These are phyloP conservation scores for Calonectria ilicicola DNA, from an alignment of 2,329 filamentous ascomycete genomes.

Conservation along the genomic window DNA sequence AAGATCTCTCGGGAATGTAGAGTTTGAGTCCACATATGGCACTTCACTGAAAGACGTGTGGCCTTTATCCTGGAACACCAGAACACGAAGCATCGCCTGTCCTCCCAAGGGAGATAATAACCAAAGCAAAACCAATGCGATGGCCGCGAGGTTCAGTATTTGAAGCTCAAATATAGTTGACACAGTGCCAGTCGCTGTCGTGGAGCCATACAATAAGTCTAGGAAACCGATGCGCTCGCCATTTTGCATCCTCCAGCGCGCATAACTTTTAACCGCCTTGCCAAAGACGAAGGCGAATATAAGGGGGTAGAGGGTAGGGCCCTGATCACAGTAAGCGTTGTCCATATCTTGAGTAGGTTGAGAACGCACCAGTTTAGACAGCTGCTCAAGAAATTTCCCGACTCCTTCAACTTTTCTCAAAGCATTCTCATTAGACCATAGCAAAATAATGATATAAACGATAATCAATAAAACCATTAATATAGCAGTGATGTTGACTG, in stretches of 20 bases:
- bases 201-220: conserved; percentile 2
- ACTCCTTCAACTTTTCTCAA: neutral
- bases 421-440: neutral
- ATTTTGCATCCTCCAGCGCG: neutral
- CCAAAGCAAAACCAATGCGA: neutral
- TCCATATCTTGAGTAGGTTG: too few species aligned
- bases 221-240: conserved; percentile 1
- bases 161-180: conserved; percentile 1
- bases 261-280: conserved; percentile 2
- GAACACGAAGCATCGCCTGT: conserved; percentile 6
- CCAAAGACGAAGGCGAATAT: conserved; percentile 7
- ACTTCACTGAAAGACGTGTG: neutral
- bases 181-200: neutral
- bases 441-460: conserved; percentile 2
- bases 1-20: neutral
- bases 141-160: neutral
- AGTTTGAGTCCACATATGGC: neutral
- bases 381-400: neutral
- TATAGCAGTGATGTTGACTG: neutral
- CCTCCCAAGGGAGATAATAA: neutral
- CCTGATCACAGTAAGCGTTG: neutral
- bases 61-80: neutral
- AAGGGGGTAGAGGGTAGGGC: conserved; percentile 10
- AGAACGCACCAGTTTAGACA: neutral
- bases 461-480: neutral